Evolutionary conservation across 257 asterid species (phyloP).

Genomic region (Salvia splendens): DNA sequence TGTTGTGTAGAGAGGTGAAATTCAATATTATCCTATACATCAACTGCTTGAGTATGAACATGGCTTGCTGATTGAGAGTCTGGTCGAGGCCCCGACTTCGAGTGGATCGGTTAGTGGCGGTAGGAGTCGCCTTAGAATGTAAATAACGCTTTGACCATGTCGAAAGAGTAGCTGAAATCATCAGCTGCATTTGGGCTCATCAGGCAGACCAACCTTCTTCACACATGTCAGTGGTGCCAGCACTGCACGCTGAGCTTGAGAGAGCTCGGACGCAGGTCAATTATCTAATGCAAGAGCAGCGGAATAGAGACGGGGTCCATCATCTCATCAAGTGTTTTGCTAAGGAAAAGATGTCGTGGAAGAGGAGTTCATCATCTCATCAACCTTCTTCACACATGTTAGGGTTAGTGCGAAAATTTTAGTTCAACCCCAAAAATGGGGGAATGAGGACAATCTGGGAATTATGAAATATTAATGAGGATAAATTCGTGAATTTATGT

Average conservation of each 20-base stretch:
- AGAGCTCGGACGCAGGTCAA: slow-evolving; percentile 80
- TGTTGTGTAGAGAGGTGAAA: too few relatives aligned
- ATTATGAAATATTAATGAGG: too few relatives aligned
- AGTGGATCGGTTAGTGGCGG: slow-evolving; percentile 54
- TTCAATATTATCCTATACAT: not conserved
- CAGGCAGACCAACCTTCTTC: slow-evolving; percentile 76
- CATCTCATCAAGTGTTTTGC: slow-evolving; percentile 62
- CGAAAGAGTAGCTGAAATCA: slow-evolving; percentile 76
- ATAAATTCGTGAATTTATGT: too few relatives aligned
- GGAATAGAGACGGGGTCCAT: slow-evolving; percentile 52
- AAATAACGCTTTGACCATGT: slow-evolving; percentile 75
- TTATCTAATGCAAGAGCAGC: slow-evolving; percentile 67
- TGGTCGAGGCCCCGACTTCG: slow-evolving; percentile 61
- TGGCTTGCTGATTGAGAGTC: slow-evolving; percentile 55
- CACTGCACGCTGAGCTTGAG: slow-evolving; percentile 88
- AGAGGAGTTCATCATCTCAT: slow-evolving; percentile 18
- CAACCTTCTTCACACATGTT: too few relatives aligned
- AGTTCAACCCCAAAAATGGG: too few relatives aligned
- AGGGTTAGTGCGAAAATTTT: too few relatives aligned
- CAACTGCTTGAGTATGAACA: not conserved
- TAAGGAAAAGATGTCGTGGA: slow-evolving; percentile 77
- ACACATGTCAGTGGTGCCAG: slow-evolving; percentile 72
- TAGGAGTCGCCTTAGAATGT: slow-evolving; percentile 63
- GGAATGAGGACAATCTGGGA: too few relatives aligned
- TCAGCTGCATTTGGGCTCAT: slow-evolving; percentile 69